Conservation (phyloP, 2,329 filamentous ascomycete species). For the Zalaria sp. region DNA sequence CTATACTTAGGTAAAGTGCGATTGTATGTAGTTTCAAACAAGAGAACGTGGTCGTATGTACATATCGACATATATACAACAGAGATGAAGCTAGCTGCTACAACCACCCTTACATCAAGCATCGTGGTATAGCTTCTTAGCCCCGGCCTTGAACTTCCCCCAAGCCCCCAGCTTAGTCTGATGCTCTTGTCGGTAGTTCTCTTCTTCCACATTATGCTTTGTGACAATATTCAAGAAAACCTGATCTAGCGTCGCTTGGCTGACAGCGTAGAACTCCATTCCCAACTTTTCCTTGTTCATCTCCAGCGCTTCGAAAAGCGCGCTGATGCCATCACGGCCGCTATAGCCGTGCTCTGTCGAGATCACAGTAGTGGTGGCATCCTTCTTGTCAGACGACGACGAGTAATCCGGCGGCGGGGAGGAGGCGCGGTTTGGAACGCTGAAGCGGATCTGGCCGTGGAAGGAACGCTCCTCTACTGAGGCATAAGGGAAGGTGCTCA, state of each 20-base stretch:
- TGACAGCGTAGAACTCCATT: slow-evolving; percentile 76
- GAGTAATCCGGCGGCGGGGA: slow-evolving; percentile 7
- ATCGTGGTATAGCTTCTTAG: slow-evolving; percentile 1
- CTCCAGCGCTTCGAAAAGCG: slow-evolving; percentile 60
- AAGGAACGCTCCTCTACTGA: slow-evolving; percentile 59
- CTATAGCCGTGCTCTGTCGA: slow-evolving; percentile 2
- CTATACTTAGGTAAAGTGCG: no score
- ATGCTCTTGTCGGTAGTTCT: slow-evolving; percentile 26
- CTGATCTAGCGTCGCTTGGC: slow-evolving; percentile 76
- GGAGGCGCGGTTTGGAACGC: slow-evolving; percentile 38
- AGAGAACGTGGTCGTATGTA: no score
- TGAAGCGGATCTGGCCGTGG: slow-evolving; percentile 81
- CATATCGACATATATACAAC: no score
- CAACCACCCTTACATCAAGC: background rate
- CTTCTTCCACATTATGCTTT: slow-evolving; percentile 64
- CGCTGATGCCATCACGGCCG: slow-evolving; percentile 36
- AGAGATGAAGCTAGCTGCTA: no score
- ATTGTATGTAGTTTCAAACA: no score
- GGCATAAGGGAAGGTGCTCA: slow-evolving; percentile 45
- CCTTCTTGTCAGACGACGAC: slow-evolving; percentile 2
- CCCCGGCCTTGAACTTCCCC: slow-evolving; percentile 3
- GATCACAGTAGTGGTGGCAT: slow-evolving; percentile 2
- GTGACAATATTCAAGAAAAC: slow-evolving; percentile 80
- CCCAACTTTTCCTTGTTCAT: slow-evolving; percentile 53
- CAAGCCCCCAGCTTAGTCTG: slow-evolving; percentile 1